phyloP scores from a whole-genome alignment of 306 rosid species.

The Cercis canadensis region DNA sequence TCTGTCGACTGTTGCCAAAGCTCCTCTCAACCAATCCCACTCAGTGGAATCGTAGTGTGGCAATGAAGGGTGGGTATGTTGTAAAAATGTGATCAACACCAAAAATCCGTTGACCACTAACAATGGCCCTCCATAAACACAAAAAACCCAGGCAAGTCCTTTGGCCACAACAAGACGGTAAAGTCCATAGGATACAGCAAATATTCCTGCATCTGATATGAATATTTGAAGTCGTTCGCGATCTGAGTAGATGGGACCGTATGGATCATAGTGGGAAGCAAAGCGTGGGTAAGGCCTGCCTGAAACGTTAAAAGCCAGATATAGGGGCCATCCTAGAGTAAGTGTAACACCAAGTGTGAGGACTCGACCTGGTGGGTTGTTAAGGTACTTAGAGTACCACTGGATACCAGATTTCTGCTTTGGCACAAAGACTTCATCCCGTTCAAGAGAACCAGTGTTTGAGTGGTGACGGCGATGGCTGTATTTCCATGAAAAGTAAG shows the following conservation, averaged over 20 bases:
- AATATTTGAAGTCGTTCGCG: slow-evolving; percentile 79
- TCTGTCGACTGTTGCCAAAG: slow-evolving; percentile 87
- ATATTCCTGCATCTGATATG: slow-evolving; percentile 64
- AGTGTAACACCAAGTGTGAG: slow-evolving; percentile 55
- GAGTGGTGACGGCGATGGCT: slow-evolving; percentile 99
- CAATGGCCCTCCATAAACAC: slow-evolving; percentile 82
- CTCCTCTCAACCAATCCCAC: slow-evolving; percentile 98
- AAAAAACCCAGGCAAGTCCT: slow-evolving; percentile 80
- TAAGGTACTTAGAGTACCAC: slow-evolving; percentile 79
- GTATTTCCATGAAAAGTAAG: slow-evolving; percentile 96
- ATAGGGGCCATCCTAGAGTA: slow-evolving; percentile 81
- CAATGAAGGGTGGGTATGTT: slow-evolving; percentile 91
- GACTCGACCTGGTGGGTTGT: slow-evolving; percentile 83
- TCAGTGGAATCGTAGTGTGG: slow-evolving; percentile 87
- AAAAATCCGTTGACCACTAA: slow-evolving; percentile 80
- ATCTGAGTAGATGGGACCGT: slow-evolving; percentile 73
- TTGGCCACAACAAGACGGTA: slow-evolving; percentile 61
- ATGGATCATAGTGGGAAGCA: slow-evolving; percentile 88
- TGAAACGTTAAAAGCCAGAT: slow-evolving; percentile 72
- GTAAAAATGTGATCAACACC: slow-evolving; percentile 88
- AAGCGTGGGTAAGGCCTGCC: slow-evolving; percentile 66
- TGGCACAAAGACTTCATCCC: slow-evolving; percentile 96
- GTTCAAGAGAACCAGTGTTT: slow-evolving; percentile 84
- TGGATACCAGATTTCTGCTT: slow-evolving; percentile 51
- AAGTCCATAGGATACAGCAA: slow-evolving; percentile 58